These are phyloP conservation scores for Dactylonectria macrodidyma DNA, from an alignment of 2,329 filamentous ascomycete genomes.

Conservation along the genomic window DNA sequence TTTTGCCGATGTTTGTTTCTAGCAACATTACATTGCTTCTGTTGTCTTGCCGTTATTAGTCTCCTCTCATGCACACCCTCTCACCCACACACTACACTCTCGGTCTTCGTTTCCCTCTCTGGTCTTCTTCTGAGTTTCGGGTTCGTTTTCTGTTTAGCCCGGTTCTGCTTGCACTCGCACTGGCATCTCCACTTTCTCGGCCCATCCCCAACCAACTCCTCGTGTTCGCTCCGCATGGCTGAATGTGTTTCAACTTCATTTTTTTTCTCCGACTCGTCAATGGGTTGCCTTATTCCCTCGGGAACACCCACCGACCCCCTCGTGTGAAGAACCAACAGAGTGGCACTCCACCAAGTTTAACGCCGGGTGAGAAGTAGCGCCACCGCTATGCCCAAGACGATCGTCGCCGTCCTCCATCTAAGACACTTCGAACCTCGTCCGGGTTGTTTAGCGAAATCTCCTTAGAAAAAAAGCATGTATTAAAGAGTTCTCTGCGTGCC, in stretches of 20 bases:
- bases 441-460: not conserved
- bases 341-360: not conserved
- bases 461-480: not conserved
- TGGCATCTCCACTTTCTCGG: constrained; percentile 4
- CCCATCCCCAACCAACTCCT: not conserved
- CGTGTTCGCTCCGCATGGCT: constrained; percentile 9
- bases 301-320: not conserved
- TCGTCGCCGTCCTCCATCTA: not conserved
- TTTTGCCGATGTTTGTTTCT: constrained; percentile 1
- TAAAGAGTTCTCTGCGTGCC: not conserved
- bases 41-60: not conserved
- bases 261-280: not conserved
- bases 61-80: not conserved
- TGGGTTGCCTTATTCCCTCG: not conserved
- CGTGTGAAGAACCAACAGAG: not conserved
- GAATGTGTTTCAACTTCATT: not conserved
- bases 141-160: not conserved
- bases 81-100: not conserved
- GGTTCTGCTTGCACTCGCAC: constrained; percentile 1
- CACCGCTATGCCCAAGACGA: constrained; percentile 1
- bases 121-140: not conserved
- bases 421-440: constrained; percentile 4
- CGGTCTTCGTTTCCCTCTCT: not conserved
- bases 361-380: constrained; percentile 11
- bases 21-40: not conserved